A percentile compares a stretch with the other conserved stretches of the same genome.
Evolutionary conservation across 2,329 filamentous ascomycete species (phyloP).

Genomic region (Ascochyta fabae): DNA sequence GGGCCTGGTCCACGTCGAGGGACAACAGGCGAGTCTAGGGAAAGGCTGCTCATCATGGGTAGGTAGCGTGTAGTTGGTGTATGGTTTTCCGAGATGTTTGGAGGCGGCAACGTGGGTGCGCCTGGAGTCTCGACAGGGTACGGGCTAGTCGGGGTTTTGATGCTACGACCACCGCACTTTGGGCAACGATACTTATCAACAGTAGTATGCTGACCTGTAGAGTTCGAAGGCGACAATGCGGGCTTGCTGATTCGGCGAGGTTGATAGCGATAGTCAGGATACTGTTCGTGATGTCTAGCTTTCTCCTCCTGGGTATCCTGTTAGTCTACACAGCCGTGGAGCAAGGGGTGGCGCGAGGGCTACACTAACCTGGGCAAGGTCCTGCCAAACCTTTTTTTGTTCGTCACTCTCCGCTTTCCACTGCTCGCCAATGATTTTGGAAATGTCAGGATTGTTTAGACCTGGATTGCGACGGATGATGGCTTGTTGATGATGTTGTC

Average conservation of each 20-base stretch:
- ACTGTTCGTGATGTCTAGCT: constrained; percentile 82
- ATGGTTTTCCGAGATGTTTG: constrained; percentile 39
- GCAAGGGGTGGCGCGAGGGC: neutral
- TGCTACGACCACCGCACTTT: constrained; percentile 74
- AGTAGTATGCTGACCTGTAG: constrained; percentile 43
- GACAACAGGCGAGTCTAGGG: constrained; percentile 44
- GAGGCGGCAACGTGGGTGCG: constrained; percentile 51
- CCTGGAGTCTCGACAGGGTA: constrained; percentile 52
- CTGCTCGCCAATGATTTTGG: constrained; percentile 93
- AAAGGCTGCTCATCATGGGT: constrained; percentile 50
- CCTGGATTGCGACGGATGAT: constrained; percentile 86
- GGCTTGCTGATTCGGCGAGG: constrained; percentile 64
- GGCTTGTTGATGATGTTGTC: constrained; percentile 85
- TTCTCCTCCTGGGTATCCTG: constrained; percentile 74
- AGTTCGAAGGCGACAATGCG: constrained; percentile 48
- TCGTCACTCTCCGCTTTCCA: constrained; percentile 81
- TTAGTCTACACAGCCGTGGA: constrained; percentile 16
- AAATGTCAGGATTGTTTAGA: constrained; percentile 92
- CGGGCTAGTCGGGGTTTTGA: constrained; percentile 67
- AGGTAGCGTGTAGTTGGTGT: constrained; percentile 45
- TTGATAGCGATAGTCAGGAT: constrained; percentile 94
- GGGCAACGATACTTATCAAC: constrained; percentile 63
- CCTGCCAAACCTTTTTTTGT: constrained; percentile 85
- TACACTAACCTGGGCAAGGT: constrained; percentile 73
- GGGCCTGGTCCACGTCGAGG: constrained; percentile 34